Evolutionary conservation across 1,284 basidiomycete species (phyloP).

Genomic region (Pisolithus thermaeus): DNA sequence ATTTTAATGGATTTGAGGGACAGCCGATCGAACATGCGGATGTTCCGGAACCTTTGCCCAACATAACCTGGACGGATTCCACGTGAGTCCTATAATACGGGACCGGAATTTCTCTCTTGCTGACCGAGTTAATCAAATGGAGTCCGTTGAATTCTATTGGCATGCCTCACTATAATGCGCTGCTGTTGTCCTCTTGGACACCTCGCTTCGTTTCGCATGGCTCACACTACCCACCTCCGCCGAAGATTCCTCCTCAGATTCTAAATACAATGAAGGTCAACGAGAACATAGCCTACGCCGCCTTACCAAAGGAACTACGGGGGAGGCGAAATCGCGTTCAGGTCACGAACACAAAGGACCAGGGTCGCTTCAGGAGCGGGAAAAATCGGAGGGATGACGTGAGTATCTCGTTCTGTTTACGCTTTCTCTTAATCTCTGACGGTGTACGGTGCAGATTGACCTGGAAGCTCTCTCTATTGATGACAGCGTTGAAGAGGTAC

Average conservation of each 20-base stretch:
- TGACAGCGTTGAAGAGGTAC: conserved; percentile 56
- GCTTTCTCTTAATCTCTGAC: conserved; percentile 3
- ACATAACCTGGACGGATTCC: conserved; percentile 75
- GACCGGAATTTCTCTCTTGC: not conserved
- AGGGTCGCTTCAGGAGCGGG: conserved; percentile 82
- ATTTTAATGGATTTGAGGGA: conserved; percentile 86
- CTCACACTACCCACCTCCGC: conserved; percentile 54
- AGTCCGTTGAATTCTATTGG: conserved; percentile 89
- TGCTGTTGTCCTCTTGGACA: conserved; percentile 79
- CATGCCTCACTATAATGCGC: conserved; percentile 78
- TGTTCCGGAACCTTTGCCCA: conserved; percentile 58
- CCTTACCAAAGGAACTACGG: conserved; percentile 76
- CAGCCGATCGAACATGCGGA: conserved; percentile 85
- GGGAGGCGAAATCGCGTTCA: conserved; percentile 76
- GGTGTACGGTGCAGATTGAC: conserved; percentile 33
- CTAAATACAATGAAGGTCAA: conserved; percentile 77
- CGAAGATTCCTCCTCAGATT: conserved; percentile 76
- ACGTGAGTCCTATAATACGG: conserved; percentile 49
- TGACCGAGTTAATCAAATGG: not conserved
- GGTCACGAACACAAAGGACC: conserved; percentile 41
- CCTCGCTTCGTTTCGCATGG: conserved; percentile 46
- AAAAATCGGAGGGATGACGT: conserved; percentile 47
- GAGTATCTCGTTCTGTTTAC: conserved; percentile 12
- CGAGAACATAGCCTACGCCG: conserved; percentile 86
- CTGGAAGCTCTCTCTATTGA: conserved; percentile 45